These are phyloP conservation scores for Endoconidiophora laricicola DNA, from an alignment of 2,329 filamentous ascomycete genomes.

Conservation along the genomic window DNA sequence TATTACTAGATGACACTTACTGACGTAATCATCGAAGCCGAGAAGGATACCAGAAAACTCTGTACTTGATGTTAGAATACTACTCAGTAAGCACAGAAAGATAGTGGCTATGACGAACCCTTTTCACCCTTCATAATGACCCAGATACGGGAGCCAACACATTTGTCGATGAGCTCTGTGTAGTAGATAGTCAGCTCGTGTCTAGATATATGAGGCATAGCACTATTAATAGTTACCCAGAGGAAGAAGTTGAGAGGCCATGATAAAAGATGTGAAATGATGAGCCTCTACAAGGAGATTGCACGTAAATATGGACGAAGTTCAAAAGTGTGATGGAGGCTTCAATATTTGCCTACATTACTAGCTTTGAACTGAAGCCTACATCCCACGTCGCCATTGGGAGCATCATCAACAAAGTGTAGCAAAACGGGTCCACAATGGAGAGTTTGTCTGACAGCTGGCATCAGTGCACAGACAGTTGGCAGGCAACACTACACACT, in stretches of 20 bases:
- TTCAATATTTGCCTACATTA: too few species aligned
- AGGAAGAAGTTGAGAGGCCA: slow-evolving; percentile 60
- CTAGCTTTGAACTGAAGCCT: too few species aligned
- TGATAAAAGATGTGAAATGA: slow-evolving; percentile 18
- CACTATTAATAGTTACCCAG: slow-evolving; percentile 34
- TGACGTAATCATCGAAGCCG: slow-evolving; percentile 98
- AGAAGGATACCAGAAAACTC: slow-evolving; percentile 91
- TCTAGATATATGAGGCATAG: not conserved
- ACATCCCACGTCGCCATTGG: too few species aligned
- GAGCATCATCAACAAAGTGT: too few species aligned
- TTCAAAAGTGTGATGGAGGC: too few species aligned
- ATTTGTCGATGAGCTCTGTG: slow-evolving; percentile 94
- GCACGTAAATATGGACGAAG: not conserved
- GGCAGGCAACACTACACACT: too few species aligned
- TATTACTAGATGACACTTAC: slow-evolving; percentile 41
- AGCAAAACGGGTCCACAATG: too few species aligned
- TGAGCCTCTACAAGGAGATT: not conserved
- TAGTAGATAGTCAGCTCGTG: not conserved
- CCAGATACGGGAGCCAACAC: slow-evolving; percentile 94
- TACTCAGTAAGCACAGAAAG: too few species aligned
- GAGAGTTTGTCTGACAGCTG: too few species aligned
- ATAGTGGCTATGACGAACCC: slow-evolving; percentile 36
- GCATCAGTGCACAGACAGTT: too few species aligned
- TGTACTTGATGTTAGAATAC: slow-evolving; percentile 23
- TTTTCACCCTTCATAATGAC: slow-evolving; percentile 99